phyloP scores from a whole-genome alignment of 176 grass and related monocot genomes.

The Poa annua region DNA sequence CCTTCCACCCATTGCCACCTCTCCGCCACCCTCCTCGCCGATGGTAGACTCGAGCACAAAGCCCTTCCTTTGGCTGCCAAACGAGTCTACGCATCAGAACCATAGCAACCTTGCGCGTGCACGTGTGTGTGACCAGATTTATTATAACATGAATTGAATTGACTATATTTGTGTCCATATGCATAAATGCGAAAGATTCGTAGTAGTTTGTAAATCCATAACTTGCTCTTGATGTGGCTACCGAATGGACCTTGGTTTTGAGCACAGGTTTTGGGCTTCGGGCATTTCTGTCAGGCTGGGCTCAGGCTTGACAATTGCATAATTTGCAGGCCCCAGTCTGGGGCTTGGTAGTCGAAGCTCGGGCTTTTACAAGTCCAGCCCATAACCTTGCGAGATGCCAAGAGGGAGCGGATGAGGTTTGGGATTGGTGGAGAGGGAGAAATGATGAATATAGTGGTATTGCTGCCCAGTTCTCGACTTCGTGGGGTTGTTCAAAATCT shows the following conservation, averaged over 20 bases:
- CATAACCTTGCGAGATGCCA: background rate
- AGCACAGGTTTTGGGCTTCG: background rate
- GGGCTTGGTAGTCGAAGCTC: background rate
- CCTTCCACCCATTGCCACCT: background rate
- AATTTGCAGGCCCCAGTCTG: background rate
- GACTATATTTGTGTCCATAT: background rate
- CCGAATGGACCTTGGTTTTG: background rate
- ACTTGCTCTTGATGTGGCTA: background rate
- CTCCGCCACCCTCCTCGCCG: background rate
- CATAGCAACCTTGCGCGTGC: background rate
- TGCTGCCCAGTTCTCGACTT: constrained; percentile 5
- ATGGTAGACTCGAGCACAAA: background rate
- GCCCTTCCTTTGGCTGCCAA: background rate
- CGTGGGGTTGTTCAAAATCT: background rate
- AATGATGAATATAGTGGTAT: background rate
- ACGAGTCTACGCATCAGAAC: background rate
- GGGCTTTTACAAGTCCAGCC: background rate
- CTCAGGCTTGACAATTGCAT: background rate
- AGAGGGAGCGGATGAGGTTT: background rate
- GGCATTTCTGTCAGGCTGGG: background rate
- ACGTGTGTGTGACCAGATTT: background rate
- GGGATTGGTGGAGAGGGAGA: constrained; percentile 9
- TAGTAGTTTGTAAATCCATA: background rate
- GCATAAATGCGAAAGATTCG: background rate
- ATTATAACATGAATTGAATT: background rate